These are phyloP conservation scores for slime mould (Dictyostelium discoideum) DNA, from an alignment of 78 protist species.

Conservation along the genomic window DNA sequence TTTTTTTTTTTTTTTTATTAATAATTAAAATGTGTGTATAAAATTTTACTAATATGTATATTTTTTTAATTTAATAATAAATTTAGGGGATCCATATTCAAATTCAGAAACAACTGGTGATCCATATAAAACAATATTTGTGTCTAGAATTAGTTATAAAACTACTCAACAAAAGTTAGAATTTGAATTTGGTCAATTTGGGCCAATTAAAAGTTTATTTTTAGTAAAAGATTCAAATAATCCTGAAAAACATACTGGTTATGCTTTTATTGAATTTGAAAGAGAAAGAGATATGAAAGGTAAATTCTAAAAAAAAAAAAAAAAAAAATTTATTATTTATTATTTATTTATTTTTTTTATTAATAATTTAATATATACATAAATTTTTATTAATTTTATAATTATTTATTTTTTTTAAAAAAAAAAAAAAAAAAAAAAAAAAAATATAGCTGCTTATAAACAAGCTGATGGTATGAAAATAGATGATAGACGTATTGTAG, in stretches of 20 bases:
- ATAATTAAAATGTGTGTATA: no score
- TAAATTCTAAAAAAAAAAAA: not conserved
- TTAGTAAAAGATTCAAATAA: constrained; percentile 61
- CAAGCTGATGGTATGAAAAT: constrained; percentile 86
- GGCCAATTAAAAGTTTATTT: constrained; percentile 82
- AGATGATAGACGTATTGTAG: constrained; percentile 89
- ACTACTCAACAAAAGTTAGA: constrained; percentile 84
- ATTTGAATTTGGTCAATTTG: constrained; percentile 87
- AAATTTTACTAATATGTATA: no score
- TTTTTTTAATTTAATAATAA: not conserved
- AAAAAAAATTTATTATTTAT: no score
- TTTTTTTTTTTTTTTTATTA: not conserved
- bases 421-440: no score
- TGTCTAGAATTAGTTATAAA: constrained; percentile 66
- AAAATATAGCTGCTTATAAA: constrained; percentile 80
- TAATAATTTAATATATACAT: no score
- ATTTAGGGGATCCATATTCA: constrained; percentile 82
- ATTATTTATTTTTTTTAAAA: not conserved
- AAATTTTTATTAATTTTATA: no score
- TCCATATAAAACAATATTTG: constrained; percentile 87
- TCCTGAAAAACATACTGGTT: constrained; percentile 90
- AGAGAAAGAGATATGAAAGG: constrained; percentile 91
- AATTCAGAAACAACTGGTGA: constrained; percentile 76
- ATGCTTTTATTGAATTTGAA: constrained; percentile 94
- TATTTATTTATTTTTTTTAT: no score